Evolutionary conservation across 2,329 filamentous ascomycete genomes (phyloP), one percentile per base, ranked within the genome.

Genomic region (Paracoccidioides brasiliensis): DNA sequence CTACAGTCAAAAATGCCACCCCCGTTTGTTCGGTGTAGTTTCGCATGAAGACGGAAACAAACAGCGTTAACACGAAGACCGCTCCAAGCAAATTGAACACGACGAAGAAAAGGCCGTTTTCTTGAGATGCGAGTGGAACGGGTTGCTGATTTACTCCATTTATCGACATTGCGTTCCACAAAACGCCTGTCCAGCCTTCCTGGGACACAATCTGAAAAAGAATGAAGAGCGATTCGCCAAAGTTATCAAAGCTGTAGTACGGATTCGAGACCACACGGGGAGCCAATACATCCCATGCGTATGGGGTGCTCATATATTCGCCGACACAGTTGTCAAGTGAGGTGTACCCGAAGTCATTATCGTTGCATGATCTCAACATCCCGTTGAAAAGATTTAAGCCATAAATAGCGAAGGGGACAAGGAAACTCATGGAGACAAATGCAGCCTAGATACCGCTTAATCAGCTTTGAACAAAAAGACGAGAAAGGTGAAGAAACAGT

Each of bases 11-110:
- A 68, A 91, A 98, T 2, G 93, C 93, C 45, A 98, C 93, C 1
- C 93, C 93, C 0, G 93, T 98, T 71, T 97, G 90, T 71, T 98
- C 93, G 0, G 93, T 98, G 71, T 98, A 98, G 69, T 96, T 98
- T 58, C 93, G 88, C 93, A 98, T 98, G 70, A 98, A 98, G 58
- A 98, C 93, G 56, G 93, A 97, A 50, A 98, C 94, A 70, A 98
- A 98, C 66, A 98, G 76, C 0, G 93, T 98, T 66, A 98, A 78
- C 59, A 98, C 86, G 72, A 98, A 98, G 60, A 98, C 91, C 0
- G 93, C 93, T 37, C 90, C 90, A 64, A 98, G 79, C 67, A 98
- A 80, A 72, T 98, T 98, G 82, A 97, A 98, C 4, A 91, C 78
- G 55, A 98, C 82, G 68, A 98, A 96, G 76, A 96, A 98, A 40